A percentile compares a stretch with the other conserved stretches of the same genome.
Evolutionary conservation across 441 rosid genomes (phyloP).

Genomic region (Syzygium malaccense): DNA sequence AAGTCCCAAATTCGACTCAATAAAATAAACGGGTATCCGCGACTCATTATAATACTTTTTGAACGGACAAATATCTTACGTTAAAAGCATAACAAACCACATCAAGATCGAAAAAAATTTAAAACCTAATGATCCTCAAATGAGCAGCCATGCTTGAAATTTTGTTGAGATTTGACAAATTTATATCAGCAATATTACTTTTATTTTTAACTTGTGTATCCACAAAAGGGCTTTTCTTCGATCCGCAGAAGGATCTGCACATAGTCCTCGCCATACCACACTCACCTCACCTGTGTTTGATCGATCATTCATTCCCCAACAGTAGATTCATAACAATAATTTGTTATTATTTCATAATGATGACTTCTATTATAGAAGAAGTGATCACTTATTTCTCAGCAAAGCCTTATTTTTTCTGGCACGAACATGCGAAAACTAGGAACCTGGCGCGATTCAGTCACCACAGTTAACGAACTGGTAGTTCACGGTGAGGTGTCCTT

Average conservation of each 20-base stretch:
- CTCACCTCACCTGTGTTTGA: not conserved
- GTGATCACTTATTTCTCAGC: not conserved
- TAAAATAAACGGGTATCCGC: not conserved
- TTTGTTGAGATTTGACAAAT: not conserved
- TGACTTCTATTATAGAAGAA: not conserved
- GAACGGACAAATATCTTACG: not conserved
- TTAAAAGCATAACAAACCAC: not conserved
- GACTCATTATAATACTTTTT: not conserved
- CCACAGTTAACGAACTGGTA: not conserved
- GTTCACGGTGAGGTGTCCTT: not conserved
- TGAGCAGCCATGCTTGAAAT: not conserved
- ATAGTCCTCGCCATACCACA: not conserved
- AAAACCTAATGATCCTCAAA: not conserved
- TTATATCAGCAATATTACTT: not conserved
- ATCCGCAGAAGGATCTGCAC: not conserved
- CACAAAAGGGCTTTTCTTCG: not conserved
- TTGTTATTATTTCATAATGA: not conserved
- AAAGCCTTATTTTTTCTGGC: not conserved
- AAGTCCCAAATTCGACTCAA: accelerated
- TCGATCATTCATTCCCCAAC: not conserved
- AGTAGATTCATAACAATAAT: not conserved
- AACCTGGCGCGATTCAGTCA: not conserved
- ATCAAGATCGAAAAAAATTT: not conserved
- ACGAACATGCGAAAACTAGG: not conserved
- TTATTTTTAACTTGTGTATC: not conserved